Evolutionary conservation across 352 stramenopile species (phyloP), one percentile per base, ranked within the genome.

Genomic region (Phytophthora macrochlamydospora): DNA sequence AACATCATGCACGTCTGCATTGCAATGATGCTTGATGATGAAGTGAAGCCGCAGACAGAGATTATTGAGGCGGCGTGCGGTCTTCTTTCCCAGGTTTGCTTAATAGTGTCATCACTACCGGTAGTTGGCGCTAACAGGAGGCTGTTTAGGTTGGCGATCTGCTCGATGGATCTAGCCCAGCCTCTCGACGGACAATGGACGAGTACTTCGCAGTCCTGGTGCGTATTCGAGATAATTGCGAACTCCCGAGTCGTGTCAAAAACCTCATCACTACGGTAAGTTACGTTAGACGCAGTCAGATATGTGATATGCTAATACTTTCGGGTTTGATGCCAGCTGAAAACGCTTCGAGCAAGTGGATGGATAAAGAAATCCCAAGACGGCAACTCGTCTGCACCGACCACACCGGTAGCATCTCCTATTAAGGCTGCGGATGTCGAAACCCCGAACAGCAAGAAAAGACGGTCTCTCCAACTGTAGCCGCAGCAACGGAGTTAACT

Each of bases 1-100:
- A 94, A 94, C 50, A 81, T 92, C 51, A 93, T 94, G 82, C 86
- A 94, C 60, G 86, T 94, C 35, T 92, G 82, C 49, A 75, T 94
- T 37, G 83, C 84, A 14, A 92, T 94, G 83, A 93, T 93, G 84
- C 79, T 94, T 18, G 86, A 94, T 24, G 71, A 91, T 38, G 84
- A 94, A 55, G 59, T 80, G 11, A 79, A 88, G 12, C 83, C 81
- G 24, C 75, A 91, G 57, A 56, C 71, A 1, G 76, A 90, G 33
- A 79, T 93, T n/a, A 81, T 94, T 9, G 71, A 86, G 29, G 84
- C 86, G 2, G 86, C 86, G 0, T 94, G 86, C 58, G 63, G 75
- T 31, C 71, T 94, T 29, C 59, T 94, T 32, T 71, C 73, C 9
- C 57, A 89, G 69, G 86, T 93, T 59, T 38, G 68, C 67, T 48